Percentiles rank a stretch among this genome's conserved stretches.
Evolutionary conservation across 106 monocot genomes (phyloP).

Genomic region (Dendrobium huoshanense): DNA sequence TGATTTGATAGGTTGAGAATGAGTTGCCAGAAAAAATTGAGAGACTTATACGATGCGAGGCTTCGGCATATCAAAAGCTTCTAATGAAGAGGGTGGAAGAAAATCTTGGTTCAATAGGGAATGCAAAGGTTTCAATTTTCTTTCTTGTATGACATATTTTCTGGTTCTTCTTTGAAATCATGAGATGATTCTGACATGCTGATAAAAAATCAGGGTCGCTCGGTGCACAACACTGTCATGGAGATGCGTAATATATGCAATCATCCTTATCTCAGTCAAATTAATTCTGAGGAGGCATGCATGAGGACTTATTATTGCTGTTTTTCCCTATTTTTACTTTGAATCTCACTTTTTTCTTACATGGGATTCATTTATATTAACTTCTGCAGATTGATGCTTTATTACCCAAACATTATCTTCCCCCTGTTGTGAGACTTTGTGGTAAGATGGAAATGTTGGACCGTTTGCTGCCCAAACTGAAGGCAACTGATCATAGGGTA

Average conservation of each 20-base stretch:
- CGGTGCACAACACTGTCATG: slow-evolving; percentile 99
- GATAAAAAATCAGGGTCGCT: slow-evolving; percentile 48
- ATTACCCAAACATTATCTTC: slow-evolving; percentile 83
- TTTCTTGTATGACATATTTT: slow-evolving; percentile 7
- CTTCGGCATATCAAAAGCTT: slow-evolving; percentile 99
- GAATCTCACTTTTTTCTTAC: neutral
- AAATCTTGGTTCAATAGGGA: slow-evolving; percentile 90
- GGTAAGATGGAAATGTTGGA: slow-evolving; percentile 99
- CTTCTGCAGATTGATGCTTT: slow-evolving; percentile 63
- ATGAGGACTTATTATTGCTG: neutral
- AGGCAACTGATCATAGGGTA: slow-evolving; percentile 97
- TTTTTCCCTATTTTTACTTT: neutral
- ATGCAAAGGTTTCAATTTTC: slow-evolving; percentile 40
- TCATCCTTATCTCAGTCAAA: slow-evolving; percentile 94
- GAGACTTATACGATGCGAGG: slow-evolving; percentile 91
- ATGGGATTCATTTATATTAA: slow-evolving; percentile 3
- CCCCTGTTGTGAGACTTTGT: slow-evolving; percentile 86
- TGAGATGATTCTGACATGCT: slow-evolving; percentile 1
- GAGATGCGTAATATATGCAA: slow-evolving; percentile 98
- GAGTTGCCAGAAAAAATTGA: slow-evolving; percentile 98
- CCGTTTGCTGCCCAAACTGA: slow-evolving; percentile 87
- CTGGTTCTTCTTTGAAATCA: neutral
- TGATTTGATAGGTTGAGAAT: slow-evolving; percentile 76
- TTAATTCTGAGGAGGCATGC: slow-evolving; percentile 82
- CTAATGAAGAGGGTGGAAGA: slow-evolving; percentile 92